These are phyloP conservation scores for Ilex aquifolium DNA, from an alignment of 257 asterid species.

Conservation along the genomic window DNA sequence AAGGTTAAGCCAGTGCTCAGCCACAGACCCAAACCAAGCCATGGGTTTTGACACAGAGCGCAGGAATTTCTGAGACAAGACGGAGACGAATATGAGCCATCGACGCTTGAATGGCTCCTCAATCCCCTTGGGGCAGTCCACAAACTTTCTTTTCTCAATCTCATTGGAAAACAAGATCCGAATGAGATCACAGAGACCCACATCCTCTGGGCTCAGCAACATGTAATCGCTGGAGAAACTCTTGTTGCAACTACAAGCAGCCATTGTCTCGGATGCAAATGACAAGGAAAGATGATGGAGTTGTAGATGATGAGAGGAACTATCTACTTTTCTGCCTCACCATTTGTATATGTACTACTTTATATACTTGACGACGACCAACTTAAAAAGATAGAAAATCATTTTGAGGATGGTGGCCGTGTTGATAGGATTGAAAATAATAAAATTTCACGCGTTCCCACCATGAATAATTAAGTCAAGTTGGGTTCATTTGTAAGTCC, in stretches of 20 bases:
- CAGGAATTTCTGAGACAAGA: slow-evolving; percentile 30
- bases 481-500: too few species aligned
- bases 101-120: slow-evolving; percentile 34
- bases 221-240: slow-evolving; percentile 33
- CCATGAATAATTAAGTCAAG: too few species aligned
- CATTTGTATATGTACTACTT: too few species aligned
- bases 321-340: too few species aligned
- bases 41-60: slow-evolving; percentile 26
- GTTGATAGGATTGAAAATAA: too few species aligned
- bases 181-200: slow-evolving; percentile 15
- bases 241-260: slow-evolving; percentile 26
- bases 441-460: too few species aligned
- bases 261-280: neutral
- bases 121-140: slow-evolving; percentile 28
- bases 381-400: too few species aligned
- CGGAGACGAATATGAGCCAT: slow-evolving; percentile 36
- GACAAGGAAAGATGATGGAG: slow-evolving; percentile 11
- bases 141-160: slow-evolving; percentile 22
- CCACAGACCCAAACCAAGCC: slow-evolving; percentile 30
- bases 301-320: slow-evolving; percentile 1
- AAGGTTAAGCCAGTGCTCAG: slow-evolving; percentile 57
- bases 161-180: slow-evolving; percentile 27
- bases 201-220: slow-evolving; percentile 36
- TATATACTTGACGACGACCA: too few species aligned
- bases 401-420: too few species aligned